Evolutionary conservation across 768 basidiomycete species (phyloP).

Genomic region (Filobasidium wieringae): DNA sequence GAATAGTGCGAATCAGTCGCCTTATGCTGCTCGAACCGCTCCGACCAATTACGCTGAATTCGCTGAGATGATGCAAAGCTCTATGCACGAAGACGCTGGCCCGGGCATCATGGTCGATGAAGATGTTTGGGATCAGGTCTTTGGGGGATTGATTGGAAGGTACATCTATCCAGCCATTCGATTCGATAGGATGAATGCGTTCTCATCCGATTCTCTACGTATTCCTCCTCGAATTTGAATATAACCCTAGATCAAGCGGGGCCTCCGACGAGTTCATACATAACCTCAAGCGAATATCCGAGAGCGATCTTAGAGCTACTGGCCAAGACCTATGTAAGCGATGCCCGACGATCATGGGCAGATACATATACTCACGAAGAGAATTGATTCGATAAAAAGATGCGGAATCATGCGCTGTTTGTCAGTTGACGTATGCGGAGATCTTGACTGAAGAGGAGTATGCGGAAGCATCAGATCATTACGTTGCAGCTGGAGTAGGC

Average conservation of each 20-base stretch:
- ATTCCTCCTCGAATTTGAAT: neutral
- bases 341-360: neutral
- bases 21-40: constrained; percentile 5
- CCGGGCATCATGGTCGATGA: constrained; percentile 6
- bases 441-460: constrained; percentile 17
- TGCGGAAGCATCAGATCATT: constrained; percentile 9
- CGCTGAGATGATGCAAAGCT: constrained; percentile 4
- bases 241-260: neutral
- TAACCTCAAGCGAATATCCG: neutral
- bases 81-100: neutral
- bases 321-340: neutral
- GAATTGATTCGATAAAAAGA: neutral
- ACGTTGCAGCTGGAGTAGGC: constrained; percentile 7
- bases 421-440: constrained; percentile 5
- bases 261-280: constrained; percentile 11
- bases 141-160: too few species aligned
- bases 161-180: too few species aligned
- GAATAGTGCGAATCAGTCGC: neutral
- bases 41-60: neutral
- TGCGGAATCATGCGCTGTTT: constrained; percentile 9
- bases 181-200: constrained; percentile 3
- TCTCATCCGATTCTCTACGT: neutral
- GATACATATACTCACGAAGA: neutral
- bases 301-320: neutral
- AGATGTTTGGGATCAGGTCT: constrained; percentile 8